Conservation (phyloP, 2,329 filamentous ascomycete species). For the Clarireedia monteithiana region DNA sequence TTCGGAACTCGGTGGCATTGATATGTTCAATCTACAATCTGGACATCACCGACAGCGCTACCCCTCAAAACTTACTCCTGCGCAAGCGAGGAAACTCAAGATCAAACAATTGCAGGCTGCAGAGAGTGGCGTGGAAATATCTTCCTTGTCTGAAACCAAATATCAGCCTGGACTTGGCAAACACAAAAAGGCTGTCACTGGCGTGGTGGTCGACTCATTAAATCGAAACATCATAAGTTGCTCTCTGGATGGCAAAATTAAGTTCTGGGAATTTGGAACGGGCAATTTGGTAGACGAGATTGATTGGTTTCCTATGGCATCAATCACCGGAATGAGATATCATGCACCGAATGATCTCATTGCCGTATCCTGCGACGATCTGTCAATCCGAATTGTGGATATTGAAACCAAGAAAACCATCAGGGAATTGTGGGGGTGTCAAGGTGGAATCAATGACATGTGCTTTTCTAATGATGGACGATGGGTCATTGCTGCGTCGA, state of each 20-base stretch:
- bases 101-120: conserved; percentile 46
- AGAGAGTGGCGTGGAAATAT: conserved; percentile 19
- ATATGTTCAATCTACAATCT: conserved; percentile 96
- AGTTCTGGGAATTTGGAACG: conserved; percentile 95
- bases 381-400: conserved; percentile 82
- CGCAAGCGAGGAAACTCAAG: conserved; percentile 70
- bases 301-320: conserved; percentile 71
- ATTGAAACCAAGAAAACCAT: conserved; percentile 85
- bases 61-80: conserved; percentile 68
- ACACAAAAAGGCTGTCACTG: conserved; percentile 77
- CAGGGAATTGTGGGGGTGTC: conserved; percentile 83
- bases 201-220: conserved; percentile 79
- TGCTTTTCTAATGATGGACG: conserved; percentile 88
- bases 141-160: conserved; percentile 11
- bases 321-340: conserved; percentile 70
- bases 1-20: conserved; percentile 72
- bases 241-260: conserved; percentile 82
- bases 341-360: conserved; percentile 78
- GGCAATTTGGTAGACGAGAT: conserved; percentile 74
- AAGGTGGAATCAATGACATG: conserved; percentile 67
- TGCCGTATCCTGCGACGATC: conserved; percentile 82
- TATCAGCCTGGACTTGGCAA: conserved; percentile 49
- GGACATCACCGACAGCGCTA: conserved; percentile 83
- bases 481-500: conserved; percentile 85
- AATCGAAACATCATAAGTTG: conserved; percentile 83